Base-by-base conservation (phyloP, 2,329 filamentous ascomycete species). In the Domatiomyces globalis region DNA sequence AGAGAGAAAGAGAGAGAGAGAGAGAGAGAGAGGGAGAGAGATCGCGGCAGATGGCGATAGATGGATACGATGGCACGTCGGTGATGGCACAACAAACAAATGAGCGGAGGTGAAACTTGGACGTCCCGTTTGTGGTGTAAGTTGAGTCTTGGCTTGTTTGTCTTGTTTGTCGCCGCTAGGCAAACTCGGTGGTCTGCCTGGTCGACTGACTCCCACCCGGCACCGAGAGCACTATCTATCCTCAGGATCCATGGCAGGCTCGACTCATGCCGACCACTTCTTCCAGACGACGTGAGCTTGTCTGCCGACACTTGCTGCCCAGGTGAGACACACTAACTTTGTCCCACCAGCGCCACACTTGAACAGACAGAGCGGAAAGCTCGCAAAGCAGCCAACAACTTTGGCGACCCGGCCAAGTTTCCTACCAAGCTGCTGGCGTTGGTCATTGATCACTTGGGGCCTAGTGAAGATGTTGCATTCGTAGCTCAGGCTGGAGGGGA, bases 401-500 rank as follows among this genome's bases (percentile, higher is more conserved):
- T 85, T 73, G 92, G 92, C 63, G 76, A 81, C 54, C 92, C 90
- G 3, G 80, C 95, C 60, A 74, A 74, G 51, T 75, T 95, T 52
- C 81, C 84, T 58, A 90, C 87, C 57, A 98, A 98, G 71, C 79
- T 96, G 52, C 75, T 95, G 49, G 87, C 84, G 25, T 78, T 85
- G 27, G 45, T 46, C 20, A 49, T 57, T 50, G 56, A 56, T 44
- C 52, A 43, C 12, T 50, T 56, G 18, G 56, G 58, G 43, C 19
- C 54, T 15, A 46, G 25, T 17, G 54, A 55, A 15, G 53, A 58
- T 51, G 73, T 75, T 5, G 72, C 95, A 42, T 88, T 87, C 65
- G 74, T 95, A 33, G 89, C 90, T 22, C 88, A 95, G 67, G 92
- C 89, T 48, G 83, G 83, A n/a, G 90, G 88, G 4, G 80, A 78